A percentile compares a stretch with the other conserved stretches of the same genome.
phyloP scores from a whole-genome alignment of 306 rosid species.

The Fragaria iinumae region DNA sequence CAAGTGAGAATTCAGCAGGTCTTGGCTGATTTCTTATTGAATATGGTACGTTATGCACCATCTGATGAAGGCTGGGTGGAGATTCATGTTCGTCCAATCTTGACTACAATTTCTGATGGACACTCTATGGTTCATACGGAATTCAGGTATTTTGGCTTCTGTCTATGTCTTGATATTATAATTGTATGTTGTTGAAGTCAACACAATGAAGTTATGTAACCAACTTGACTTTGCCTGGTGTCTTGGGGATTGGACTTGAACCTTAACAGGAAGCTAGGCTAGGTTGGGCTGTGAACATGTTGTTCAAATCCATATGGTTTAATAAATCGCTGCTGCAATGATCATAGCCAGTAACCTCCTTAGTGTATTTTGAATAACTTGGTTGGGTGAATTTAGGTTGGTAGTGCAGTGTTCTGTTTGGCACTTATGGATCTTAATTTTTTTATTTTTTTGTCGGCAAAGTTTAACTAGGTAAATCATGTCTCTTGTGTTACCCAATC shows the following conservation, averaged over 20 bases:
- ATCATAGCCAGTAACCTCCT: neutral
- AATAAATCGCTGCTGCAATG: neutral
- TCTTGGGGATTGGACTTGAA: neutral
- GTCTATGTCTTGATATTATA: neutral
- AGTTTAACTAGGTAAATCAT: neutral
- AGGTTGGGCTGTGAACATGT: neutral
- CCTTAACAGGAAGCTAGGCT: neutral
- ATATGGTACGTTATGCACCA: conserved; percentile 87
- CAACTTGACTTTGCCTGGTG: neutral
- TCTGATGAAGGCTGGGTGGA: conserved; percentile 98
- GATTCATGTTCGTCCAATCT: conserved; percentile 73
- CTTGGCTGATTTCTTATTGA: conserved; percentile 85
- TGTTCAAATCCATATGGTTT: neutral
- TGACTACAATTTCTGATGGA: conserved; percentile 61
- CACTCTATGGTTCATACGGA: conserved; percentile 64
- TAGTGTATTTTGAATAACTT: neutral
- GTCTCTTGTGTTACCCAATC: neutral
- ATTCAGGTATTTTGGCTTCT: conserved; percentile 63
- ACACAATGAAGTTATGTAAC: neutral
- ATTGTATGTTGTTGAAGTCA: neutral
- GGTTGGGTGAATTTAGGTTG: conserved; percentile 1
- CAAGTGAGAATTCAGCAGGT: conserved; percentile 92
- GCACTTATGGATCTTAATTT: neutral
- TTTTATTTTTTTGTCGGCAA: neutral
- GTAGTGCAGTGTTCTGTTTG: neutral